phyloP scores from a whole-genome alignment of 2,329 filamentous ascomycete species.

The Apiospora saccharicola region DNA sequence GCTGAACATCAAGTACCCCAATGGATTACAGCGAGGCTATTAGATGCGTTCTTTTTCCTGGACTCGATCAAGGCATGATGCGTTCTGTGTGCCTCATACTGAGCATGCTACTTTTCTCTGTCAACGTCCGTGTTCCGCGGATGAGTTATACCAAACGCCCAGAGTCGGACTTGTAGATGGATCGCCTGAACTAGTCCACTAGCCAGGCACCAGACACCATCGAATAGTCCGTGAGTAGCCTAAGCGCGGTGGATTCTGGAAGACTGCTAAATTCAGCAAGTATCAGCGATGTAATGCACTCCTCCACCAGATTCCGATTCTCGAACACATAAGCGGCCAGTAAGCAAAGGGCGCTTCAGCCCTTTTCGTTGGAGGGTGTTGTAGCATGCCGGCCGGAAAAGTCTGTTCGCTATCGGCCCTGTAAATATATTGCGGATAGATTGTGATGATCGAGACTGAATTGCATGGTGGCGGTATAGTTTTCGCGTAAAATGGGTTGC shows the following conservation, averaged over 20 bases:
- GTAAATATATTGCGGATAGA: constrained; percentile 13
- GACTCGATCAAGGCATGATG: not conserved
- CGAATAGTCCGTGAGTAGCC: not conserved
- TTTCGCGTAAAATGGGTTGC: constrained; percentile 14
- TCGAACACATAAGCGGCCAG: constrained; percentile 1
- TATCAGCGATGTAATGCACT: constrained; percentile 14
- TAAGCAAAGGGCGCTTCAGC: constrained; percentile 5
- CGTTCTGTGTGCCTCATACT: not conserved
- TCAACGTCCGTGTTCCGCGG: not conserved
- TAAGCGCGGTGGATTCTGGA: constrained; percentile 3
- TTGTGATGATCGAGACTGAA: not conserved
- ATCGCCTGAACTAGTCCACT: constrained; percentile 1
- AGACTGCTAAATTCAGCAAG: constrained; percentile 17
- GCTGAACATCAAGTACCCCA: not conserved
- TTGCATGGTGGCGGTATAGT: constrained; percentile 7
- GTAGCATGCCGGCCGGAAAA: not conserved
- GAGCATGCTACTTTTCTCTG: no score
- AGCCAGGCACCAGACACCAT: constrained; percentile 7
- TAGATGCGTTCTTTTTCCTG: not conserved
- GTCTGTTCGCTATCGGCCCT: not conserved
- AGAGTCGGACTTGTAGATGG: constrained; percentile 5
- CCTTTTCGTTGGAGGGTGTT: not conserved
- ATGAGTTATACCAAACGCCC: not conserved
- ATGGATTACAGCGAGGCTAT: not conserved
- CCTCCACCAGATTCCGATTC: constrained; percentile 16